Conservation (phyloP, 768 basidiomycete species). For the Psilocybe sp. region DNA sequence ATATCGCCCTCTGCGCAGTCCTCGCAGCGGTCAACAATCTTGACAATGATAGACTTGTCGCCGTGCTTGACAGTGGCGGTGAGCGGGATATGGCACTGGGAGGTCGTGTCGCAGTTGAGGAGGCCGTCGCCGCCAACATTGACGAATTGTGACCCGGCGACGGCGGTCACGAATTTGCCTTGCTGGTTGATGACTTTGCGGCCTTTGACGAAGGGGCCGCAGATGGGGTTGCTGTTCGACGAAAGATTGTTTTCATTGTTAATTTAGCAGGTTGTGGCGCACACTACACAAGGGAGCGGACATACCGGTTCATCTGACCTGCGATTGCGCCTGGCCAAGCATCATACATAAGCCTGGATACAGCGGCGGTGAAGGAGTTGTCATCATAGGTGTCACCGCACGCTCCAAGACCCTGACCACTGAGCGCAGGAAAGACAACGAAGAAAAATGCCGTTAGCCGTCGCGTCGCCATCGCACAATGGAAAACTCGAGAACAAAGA, state of each 20-base stretch:
- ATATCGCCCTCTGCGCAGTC: constrained; percentile 11
- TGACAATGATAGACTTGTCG: constrained; percentile 12
- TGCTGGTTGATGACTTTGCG: constrained; percentile 8
- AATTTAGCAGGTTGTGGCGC: neutral
- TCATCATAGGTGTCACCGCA: constrained; percentile 13
- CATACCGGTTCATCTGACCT: constrained; percentile 10
- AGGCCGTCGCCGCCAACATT: constrained; percentile 12
- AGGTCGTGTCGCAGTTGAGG: constrained; percentile 6
- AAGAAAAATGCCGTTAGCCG: neutral
- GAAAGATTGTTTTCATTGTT: neutral
- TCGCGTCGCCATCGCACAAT: neutral
- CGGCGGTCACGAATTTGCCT: constrained; percentile 8
- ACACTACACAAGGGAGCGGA: neutral
- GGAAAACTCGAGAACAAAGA: neutral
- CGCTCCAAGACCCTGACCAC: constrained; percentile 11
- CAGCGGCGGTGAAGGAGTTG: constrained; percentile 10
- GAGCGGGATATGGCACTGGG: constrained; percentile 13
- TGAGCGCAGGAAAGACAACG: neutral
- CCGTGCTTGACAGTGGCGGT: constrained; percentile 13
- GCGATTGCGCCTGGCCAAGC: constrained; percentile 10
- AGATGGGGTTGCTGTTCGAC: constrained; percentile 9
- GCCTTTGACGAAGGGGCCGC: constrained; percentile 10
- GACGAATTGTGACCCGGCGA: constrained; percentile 9
- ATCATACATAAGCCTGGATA: constrained; percentile 13
- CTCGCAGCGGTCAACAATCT: constrained; percentile 15